Base-by-base conservation (phyloP, 805 yeast species). In the Hemisphaericaspora nanyangensis region DNA sequence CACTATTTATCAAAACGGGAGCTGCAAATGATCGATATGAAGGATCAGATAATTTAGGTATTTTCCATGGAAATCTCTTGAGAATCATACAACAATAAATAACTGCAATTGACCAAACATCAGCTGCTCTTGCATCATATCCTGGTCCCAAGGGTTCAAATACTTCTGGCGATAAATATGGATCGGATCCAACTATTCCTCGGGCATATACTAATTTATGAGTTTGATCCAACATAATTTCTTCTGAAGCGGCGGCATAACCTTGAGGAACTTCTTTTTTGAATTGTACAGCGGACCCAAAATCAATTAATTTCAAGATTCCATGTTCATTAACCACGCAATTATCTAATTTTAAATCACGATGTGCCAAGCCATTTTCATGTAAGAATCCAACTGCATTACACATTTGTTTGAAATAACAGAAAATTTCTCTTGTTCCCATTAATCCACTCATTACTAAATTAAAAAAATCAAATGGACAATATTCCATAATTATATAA, bases 121-220 rank as follows among this genome's bases (percentile, higher is more conserved):
- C 99, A 2, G 82, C 87, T 5, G 83, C 80, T 37, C 93, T 76
- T 15, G 97, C 93, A 58, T 91, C 96, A 59, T 91, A 91, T 2
- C 72, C 72, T 17, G 48, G 44, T 18, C 54, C 56, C 17, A 52
- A 38, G 4, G 61, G 62, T 37, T 54, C 58, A 40, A 91, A 72
- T 31, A 91, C 90, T 59, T 91, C 99, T 0, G 98, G 98, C 0
- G 97, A 93, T 45, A 91, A 65, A 55, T 91, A 91, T 2, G 99
- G 98, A 60, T 91, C 99, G 2, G 95, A 85, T 12, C 99, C 99
- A 10, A 91, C 95, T 17, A 91, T 76, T 12, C 98, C 98, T 30
- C 76, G 72, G 0, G 96, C 89, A 42, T 72, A 67, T 3, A 57
- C 46, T 13, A 84, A 78, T 17, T 79, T 72, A 39, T 72, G 76